A percentile compares a stretch with the other conserved stretches of the same genome.
Evolutionary conservation across 305 asterid genomes (phyloP).

Genomic region (Caryopteris hybrid): DNA sequence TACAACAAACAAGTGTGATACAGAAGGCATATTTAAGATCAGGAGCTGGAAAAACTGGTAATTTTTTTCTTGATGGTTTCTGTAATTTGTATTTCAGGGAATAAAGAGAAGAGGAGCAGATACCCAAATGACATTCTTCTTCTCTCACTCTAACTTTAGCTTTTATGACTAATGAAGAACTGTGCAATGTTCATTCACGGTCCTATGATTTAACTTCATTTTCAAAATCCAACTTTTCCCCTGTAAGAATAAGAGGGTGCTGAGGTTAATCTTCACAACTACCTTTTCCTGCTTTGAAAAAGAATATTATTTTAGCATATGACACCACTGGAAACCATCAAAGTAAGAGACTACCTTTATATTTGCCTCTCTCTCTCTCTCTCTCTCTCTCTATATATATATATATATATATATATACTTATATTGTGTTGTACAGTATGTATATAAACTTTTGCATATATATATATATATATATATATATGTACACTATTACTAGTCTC

Average conservation of each 20-base stretch:
- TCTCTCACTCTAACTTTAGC: conserved; percentile 34
- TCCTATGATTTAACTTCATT: conserved; percentile 22
- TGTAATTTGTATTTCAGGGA: conserved; percentile 21
- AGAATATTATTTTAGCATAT: conserved; percentile 36
- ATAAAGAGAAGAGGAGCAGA: conserved; percentile 15
- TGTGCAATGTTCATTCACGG: conserved; percentile 31
- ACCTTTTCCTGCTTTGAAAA: conserved; percentile 51
- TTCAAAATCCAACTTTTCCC: conserved; percentile 21
- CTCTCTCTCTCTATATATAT: too few relatives aligned
- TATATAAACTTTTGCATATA: too few relatives aligned
- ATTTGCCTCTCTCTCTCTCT: background rate
- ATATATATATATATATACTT: too few relatives aligned
- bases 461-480: too few relatives aligned
- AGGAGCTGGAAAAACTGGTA: conserved; percentile 24
- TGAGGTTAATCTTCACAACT: conserved; percentile 29
- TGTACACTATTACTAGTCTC: background rate
- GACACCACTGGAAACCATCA: conserved; percentile 34
- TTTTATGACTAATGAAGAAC: conserved; percentile 28
- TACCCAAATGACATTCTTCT: too few relatives aligned
- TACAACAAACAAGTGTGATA: conserved; percentile 21
- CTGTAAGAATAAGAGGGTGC: background rate
- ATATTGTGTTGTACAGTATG: too few relatives aligned
- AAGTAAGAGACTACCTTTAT: conserved; percentile 27
- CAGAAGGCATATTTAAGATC: conserved; percentile 47
- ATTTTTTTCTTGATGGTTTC: background rate